Evolutionary conservation across 164 flowering plant genomes (phyloP), one percentile per base, ranked within the genome.

Genomic region (Hamamelis virginiana): DNA sequence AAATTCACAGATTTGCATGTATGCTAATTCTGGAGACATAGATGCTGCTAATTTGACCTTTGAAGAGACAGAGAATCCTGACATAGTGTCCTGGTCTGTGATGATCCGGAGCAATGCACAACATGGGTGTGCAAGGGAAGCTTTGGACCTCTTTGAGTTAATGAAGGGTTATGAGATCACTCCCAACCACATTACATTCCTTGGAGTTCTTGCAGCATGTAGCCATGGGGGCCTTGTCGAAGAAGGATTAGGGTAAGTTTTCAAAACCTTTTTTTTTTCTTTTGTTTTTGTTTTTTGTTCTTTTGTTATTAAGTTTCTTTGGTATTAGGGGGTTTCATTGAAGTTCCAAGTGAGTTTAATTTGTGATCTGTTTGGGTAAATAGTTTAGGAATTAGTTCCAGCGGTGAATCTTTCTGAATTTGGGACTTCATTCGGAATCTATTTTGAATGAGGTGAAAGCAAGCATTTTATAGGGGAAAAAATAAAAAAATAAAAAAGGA

Each of bases 161-260:
- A 86, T 86, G 88, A 75, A 69, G 60, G 51, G 51, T 33, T 68
- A 4, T 72, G 83, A 72, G 33, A 63, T 81, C 62, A 65, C 67
- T 28, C 88, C 90, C 0, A 86, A 84, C 60, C 76, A 76, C 6
- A 59, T 84, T n/a, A 78, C 88, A 25, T 83, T 76, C 61, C 79
- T 84, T 27, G 84, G 81, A 28, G 80, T 81, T 64, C 83, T 86
- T 28, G 78, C 78, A 57, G 90, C 90, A 8, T 86, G 90, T 60
- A 84, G 88, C 59, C 87, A 84, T 76, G 81, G 82, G 27, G 85
- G 87, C 22, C 83, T 82, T 16, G 81, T 86, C n/a, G 83, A 81
- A 47, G 81, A 84, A 75, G 90, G 90, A 70, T 67, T 84, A 53
- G 33, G 74, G 80, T 79, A 71, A 38, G 59, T 50, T 28, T 14